Base-by-base conservation (phyloP, 2,329 filamentous ascomycete species). In the Plenodomus tracheiphilus region DNA sequence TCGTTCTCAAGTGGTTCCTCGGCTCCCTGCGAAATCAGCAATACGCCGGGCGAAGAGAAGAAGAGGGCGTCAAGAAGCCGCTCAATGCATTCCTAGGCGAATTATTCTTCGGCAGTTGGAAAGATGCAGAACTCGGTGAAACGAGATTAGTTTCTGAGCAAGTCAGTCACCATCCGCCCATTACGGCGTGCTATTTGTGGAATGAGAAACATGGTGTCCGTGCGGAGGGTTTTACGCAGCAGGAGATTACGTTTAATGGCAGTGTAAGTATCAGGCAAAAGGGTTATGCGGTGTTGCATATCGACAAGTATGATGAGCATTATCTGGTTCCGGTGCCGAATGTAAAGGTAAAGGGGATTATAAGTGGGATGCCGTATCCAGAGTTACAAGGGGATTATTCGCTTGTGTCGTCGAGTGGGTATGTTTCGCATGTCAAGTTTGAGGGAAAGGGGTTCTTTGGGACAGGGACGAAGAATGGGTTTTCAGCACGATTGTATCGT, bases 81-180 rank as follows among this genome's bases (percentile, higher is more conserved):
- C 59, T 81, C 40, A 80, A 80, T 51, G 75, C 78, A 1, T 79
- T 80, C 43, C 64, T 80, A 1, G 77, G 77, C 0, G 77, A 80
- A 46, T 44, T 79, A 1, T 80, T 79, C 53, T 47, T 79, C 3
- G 76, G 67, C 13, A 55, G 44, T 15, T 71, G 61, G 59, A 50
- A 63, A 7, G 57, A 60, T 22, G 58, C 59, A n/a, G 66, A 70
- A 34, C 58, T 68, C 18, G 72, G 74, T 16, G 68, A 72, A 43
- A 77, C 74, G 2, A 68, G 62, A 32, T 54, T 78, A 8, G 65
- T 78, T 1, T 68, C 70, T 13, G 75, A 79, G 58, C 76, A 79
- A 62, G 75, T 77, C 28, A 73, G 69, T 52, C 76, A 78, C 51
- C 75, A 78, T 53, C 76, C 76, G 4, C 76, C 75, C 1, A 67